Evolutionary conservation across 2,329 filamentous ascomycete genomes (phyloP).

Genomic region (Ophiognomonia clavigignenti-juglandacearum): DNA sequence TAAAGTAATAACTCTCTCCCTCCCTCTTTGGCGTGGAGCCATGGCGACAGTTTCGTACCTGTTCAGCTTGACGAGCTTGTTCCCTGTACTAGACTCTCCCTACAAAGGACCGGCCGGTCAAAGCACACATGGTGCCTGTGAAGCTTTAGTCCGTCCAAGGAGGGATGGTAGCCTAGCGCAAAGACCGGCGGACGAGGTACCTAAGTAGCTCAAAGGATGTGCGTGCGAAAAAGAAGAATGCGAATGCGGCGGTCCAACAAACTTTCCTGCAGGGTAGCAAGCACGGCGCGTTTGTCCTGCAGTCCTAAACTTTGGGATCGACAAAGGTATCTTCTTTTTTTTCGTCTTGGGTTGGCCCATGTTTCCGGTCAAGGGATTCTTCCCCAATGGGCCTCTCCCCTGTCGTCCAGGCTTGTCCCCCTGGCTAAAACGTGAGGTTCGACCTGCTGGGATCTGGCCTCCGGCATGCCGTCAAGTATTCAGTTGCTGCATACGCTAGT

Average conservation of each 20-base stretch:
- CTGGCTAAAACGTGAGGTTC: constrained; percentile 17
- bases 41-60: constrained; percentile 14
- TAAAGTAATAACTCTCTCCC: no score
- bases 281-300: no score
- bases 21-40: constrained; percentile 4
- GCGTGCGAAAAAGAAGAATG: neutral
- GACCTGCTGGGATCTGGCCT: constrained; percentile 11
- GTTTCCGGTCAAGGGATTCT: constrained; percentile 11
- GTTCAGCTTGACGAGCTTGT: constrained; percentile 1
- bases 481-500: constrained; percentile 16
- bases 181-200: no score
- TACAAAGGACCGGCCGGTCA: neutral
- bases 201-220: neutral
- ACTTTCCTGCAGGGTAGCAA: no score
- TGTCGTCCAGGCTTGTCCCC: no score
- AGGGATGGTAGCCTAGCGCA: no score
- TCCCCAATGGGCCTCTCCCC: no score
- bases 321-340: constrained; percentile 4
- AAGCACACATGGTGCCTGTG: neutral
- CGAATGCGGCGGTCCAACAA: no score
- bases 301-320: constrained; percentile 8
- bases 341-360: constrained; percentile 13
- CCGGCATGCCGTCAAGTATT: no score
- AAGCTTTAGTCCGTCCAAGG: neutral
- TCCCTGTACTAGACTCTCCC: constrained; percentile 3